A percentile compares a stretch with the other conserved stretches of the same genome.
Evolutionary conservation across 2,329 filamentous ascomycete species (phyloP).

Genomic region (Colletotrichum sp.): DNA sequence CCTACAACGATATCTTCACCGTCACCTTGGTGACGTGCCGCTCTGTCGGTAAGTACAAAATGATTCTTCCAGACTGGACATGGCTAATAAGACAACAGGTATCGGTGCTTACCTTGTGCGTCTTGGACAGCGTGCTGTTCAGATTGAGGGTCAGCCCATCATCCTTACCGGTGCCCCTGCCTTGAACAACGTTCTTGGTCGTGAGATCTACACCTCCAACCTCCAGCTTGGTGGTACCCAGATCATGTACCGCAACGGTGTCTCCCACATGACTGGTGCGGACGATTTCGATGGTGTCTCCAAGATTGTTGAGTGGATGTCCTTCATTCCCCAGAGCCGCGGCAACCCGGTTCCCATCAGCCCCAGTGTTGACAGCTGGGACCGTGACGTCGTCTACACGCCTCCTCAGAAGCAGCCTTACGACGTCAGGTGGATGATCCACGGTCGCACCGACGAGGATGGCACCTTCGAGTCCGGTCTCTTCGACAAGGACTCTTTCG

Average conservation of each 20-base stretch:
- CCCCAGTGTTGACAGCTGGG: conserved; percentile 85
- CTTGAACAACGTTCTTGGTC: conserved; percentile 96
- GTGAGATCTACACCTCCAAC: conserved; percentile 99
- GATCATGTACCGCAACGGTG: conserved; percentile 99
- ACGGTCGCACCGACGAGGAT: conserved; percentile 82
- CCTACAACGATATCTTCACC: conserved; percentile 99
- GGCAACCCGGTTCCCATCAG: conserved; percentile 92
- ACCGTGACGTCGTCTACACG: conserved; percentile 88
- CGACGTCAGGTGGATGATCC: conserved; percentile 93
- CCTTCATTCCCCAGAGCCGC: conserved; percentile 95
- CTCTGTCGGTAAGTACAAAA: conserved; percentile 76
- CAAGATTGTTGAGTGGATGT: conserved; percentile 98
- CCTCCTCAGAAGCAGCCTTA: conserved; percentile 84
- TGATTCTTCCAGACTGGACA: not conserved
- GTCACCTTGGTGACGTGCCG: conserved; percentile 97
- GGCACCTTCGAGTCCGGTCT: conserved; percentile 82
- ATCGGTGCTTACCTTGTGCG: conserved; percentile 99
- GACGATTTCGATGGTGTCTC: conserved; percentile 98
- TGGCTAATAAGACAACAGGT: conserved; percentile 54
- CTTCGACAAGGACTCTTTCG: conserved; percentile 96
- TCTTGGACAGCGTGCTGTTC: conserved; percentile 96
- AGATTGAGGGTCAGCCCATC: conserved; percentile 98
- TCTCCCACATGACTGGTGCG: conserved; percentile 97
- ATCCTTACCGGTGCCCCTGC: conserved; percentile 97
- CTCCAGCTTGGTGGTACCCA: conserved; percentile 99